Evolutionary conservation across 2,329 filamentous ascomycete species (phyloP), one percentile per base, ranked within the genome.

Genomic region (Talaromyces sp.): DNA sequence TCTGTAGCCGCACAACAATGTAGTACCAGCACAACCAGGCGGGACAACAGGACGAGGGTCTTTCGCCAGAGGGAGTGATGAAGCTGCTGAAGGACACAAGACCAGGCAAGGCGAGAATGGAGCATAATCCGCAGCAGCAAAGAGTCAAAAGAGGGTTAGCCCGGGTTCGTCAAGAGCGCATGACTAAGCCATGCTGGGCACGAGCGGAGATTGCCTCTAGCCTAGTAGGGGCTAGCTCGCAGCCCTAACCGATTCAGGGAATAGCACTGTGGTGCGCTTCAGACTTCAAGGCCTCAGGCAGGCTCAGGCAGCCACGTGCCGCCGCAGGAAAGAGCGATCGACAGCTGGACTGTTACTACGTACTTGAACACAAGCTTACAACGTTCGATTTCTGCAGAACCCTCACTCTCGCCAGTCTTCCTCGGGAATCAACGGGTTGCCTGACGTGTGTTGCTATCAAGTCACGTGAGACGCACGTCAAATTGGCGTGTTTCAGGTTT

Each of bases 131-230:
- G n/a, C n/a, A 19, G 41, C 41, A 46, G 43, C 43, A 46, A 24
- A 46, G 43, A 46, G 43, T 46, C 43, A 24, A 46, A 73, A 77
- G 12, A 52, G 48, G 48, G 48, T 31, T 52, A 52, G 48, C 3
- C 48, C 12, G 48, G 48, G 27, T 17, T 24, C 48, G 26, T 26
- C 10, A 17, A 51, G 48, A 26, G 19, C 4, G 17, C 17, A 27
- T 52, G 27, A 29, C 24, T 29, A 52, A 29, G 26, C 12, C 17
- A 24, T 26, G 24, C 24, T 10, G 48, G 43, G 43, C 43, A 46
- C n/a, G 43, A 46, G 43, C 43, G 43, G 43, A 29, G 48, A 27
- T 52, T 27, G 48, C 48, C 48, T 17, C 48, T 52, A 52, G 48
- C 48, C 17, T 11, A 6, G 12, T 8, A 9, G 12, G 26, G 24